Base-by-base conservation (phyloP, 2,329 filamentous ascomycete species). In the Capronia coronata region DNA sequence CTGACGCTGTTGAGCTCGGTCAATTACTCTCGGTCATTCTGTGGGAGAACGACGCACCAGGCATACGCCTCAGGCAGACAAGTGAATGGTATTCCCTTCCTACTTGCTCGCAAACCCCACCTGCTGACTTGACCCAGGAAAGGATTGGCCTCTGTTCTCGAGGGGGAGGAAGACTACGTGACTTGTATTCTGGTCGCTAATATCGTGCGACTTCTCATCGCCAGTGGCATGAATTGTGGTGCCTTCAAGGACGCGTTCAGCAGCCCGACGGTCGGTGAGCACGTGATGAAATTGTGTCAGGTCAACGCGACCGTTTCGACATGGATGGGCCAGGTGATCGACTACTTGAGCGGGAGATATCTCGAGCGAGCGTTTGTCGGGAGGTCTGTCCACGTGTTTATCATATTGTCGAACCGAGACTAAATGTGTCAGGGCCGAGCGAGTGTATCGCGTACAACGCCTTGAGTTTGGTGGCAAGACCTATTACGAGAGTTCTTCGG, bases 161-260 rank as follows among this genome's bases (percentile, higher is more conserved):
- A 44, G 35, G 14, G 7, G 16, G 43, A 49, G 14, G 30, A 48
- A 19, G 38, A 19, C 44, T 51, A 55, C 43, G 35, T 55, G 6
- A 43, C 55, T 14, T 46, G 52, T 8, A 42, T 59, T 4, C 19
- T 59, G 21, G 47, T 55, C n/a, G 54, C 56, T n/a, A 51, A 59
- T 43, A 43, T 52, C 25, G 29, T 59, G 21, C 40, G 56, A 37
- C 44, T 51, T n/a, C 30, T 59, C 9, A 35, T 50, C 10, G 38
- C 27, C 21, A 52, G 41, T 19, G 49, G 49, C 6, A 25, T 30
- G 11, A 42, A 46, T 25, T 16, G 32, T 27, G 42, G 16, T n/a
- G 18, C 30, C 22, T 51, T 56, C 13, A 44, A 39, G 38, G 44
- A 30, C 10, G 37, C 23, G 21, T 27, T 19, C 14, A 29, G 19